Conservation (phyloP, 345 rosid genomes). For the Gossypium longicalyx region DNA sequence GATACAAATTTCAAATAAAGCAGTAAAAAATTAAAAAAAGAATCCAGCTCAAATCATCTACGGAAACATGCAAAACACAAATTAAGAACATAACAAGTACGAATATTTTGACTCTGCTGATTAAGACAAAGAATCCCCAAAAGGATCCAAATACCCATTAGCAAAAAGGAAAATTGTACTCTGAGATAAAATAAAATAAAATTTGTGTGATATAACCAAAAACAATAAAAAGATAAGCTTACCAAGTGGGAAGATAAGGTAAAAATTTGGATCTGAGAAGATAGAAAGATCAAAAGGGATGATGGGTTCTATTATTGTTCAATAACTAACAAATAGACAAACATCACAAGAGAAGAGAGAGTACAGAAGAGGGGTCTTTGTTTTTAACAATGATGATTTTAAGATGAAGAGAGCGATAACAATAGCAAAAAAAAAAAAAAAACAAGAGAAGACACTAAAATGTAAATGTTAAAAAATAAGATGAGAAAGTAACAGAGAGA, state of each 20-base stretch:
- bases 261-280: slow-evolving; percentile 25
- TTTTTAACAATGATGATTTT: background rate
- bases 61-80: background rate
- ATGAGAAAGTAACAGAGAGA: background rate
- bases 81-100: slow-evolving; percentile 1
- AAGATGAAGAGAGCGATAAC: slow-evolving; percentile 9
- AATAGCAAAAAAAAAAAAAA: background rate
- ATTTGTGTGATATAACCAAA: background rate
- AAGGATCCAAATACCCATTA: background rate
- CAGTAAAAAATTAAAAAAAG: slow-evolving; percentile 4
- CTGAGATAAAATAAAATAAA: slow-evolving; percentile 11
- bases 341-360: background rate
- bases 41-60: slow-evolving; percentile 18
- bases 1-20: slow-evolving; percentile 10
- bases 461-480: too few relatives aligned
- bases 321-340: background rate
- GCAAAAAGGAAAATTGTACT: background rate
- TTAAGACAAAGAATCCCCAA: slow-evolving; percentile 15
- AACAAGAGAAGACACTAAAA: background rate
- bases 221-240: background rate
- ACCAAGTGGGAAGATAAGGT: slow-evolving; percentile 10
- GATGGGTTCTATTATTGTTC: slow-evolving; percentile 2
- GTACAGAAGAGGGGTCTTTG: background rate
- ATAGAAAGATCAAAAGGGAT: background rate
- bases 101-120: background rate